A percentile compares a stretch with the other conserved stretches of the same genome.
phyloP scores from a whole-genome alignment of 306 rosid genomes.

The Lathyrus oleraceus region DNA sequence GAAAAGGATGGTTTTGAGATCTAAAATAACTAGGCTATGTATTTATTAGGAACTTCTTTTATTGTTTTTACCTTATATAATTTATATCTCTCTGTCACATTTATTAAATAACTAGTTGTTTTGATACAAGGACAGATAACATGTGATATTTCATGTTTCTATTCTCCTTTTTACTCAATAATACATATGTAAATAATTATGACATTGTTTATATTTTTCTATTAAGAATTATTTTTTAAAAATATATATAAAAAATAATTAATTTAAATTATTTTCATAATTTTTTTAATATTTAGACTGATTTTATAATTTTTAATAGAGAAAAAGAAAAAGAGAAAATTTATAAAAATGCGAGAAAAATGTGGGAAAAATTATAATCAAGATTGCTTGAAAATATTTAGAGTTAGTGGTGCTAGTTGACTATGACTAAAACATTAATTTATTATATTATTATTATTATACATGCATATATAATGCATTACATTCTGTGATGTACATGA shows the following conservation, averaged over 20 bases:
- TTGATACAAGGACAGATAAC: background rate
- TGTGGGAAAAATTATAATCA: background rate
- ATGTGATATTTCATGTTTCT: constrained; percentile 2
- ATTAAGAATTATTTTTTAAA: no score
- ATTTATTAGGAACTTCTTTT: constrained; percentile 36
- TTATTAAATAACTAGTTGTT: background rate
- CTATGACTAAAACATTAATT: background rate
- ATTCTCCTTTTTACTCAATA: background rate
- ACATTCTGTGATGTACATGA: constrained; percentile 27
- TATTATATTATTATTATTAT: background rate
- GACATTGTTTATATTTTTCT: no score
- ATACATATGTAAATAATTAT: no score
- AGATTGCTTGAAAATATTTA: background rate
- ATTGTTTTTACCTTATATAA: background rate
- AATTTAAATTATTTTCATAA: no score
- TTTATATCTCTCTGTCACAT: constrained; percentile 3
- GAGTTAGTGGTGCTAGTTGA: constrained; percentile 28
- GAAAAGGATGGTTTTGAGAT: constrained; percentile 24
- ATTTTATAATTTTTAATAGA: no score
- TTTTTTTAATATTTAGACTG: no score
- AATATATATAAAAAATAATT: no score
- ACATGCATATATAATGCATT: constrained; percentile 4
- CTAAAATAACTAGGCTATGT: constrained; percentile 31
- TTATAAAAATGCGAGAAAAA: background rate
- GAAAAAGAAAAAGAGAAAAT: no score